These are phyloP conservation scores for Scedosporium aurantiacum DNA, from an alignment of 2,329 filamentous ascomycete genomes.

Conservation along the genomic window DNA sequence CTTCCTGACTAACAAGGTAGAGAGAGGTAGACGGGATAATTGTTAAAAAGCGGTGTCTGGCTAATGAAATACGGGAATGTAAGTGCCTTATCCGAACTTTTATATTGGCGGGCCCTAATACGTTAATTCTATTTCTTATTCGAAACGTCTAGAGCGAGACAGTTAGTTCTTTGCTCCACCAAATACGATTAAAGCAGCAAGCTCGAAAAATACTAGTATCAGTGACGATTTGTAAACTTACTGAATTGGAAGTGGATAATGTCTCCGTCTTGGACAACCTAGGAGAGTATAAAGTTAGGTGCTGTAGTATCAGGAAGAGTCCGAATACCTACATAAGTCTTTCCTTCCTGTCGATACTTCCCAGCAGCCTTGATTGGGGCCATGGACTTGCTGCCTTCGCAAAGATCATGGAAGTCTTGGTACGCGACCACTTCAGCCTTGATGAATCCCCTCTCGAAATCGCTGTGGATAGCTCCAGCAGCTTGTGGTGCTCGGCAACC, in stretches of 20 bases:
- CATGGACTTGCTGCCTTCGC: constrained; percentile 31
- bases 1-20: too few relatives aligned
- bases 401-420: constrained; percentile 32
- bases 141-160: too few relatives aligned
- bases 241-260: constrained; percentile 33
- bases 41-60: too few relatives aligned
- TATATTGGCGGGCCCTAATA: too few relatives aligned
- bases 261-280: constrained; percentile 28
- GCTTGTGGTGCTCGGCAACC: constrained; percentile 28
- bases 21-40: too few relatives aligned
- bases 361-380: constrained; percentile 32
- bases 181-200: too few relatives aligned
- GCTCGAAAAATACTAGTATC: too few relatives aligned
- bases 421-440: constrained; percentile 34
- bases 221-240: too few relatives aligned
- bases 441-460: constrained; percentile 33
- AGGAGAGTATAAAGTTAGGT: constrained; percentile 12
- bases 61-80: too few relatives aligned
- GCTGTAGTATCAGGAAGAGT: not conserved
- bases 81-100: too few relatives aligned
- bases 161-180: too few relatives aligned
- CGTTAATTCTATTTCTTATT: too few relatives aligned
- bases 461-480: constrained; percentile 28
- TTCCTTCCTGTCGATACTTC: constrained; percentile 33
- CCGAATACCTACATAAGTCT: constrained; percentile 23